Conservation (phyloP, 163 green algal genomes). For the Volvox carteri region DNA sequence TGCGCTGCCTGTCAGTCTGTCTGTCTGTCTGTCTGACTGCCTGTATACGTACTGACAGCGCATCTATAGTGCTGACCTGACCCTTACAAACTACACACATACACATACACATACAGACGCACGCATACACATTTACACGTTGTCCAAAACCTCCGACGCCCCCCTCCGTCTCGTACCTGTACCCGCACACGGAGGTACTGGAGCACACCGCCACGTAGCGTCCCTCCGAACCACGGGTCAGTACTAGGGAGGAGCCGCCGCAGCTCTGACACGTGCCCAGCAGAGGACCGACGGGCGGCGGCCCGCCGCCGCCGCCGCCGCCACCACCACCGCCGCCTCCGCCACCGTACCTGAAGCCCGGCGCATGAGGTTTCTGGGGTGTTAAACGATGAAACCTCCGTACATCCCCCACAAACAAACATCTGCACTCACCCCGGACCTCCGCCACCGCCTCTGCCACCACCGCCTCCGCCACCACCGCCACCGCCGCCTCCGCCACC, state of each 20-base stretch:
- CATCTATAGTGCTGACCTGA: too few species aligned
- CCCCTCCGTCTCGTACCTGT: too few species aligned
- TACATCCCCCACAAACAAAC: too few species aligned
- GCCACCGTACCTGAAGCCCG: not conserved
- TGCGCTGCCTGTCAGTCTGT: too few species aligned
- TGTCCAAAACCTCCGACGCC: too few species aligned
- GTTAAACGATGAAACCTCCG: too few species aligned
- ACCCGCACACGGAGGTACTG: slow-evolving; percentile 7
- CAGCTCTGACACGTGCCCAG: slow-evolving; percentile 57
- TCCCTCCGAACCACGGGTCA: not conserved
- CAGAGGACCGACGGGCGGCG: not conserved
- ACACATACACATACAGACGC: too few species aligned
- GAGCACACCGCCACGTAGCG: slow-evolving; percentile 9
- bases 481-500: slow-evolving; percentile 3
- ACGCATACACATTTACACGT: too few species aligned
- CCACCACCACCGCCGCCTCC: slow-evolving; percentile 11
- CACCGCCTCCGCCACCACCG: slow-evolving; percentile 28
- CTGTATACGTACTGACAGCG: too few species aligned
- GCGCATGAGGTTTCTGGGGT: too few species aligned
- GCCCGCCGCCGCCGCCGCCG: not conserved
- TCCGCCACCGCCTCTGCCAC: not conserved
- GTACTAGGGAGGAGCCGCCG: slow-evolving; percentile 5
- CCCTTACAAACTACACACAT: too few species aligned
- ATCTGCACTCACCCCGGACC: slow-evolving; percentile 55
- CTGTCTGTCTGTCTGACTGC: too few species aligned